Conservation (phyloP, 176 grass and related monocot genomes). For the Areca catechu region DNA sequence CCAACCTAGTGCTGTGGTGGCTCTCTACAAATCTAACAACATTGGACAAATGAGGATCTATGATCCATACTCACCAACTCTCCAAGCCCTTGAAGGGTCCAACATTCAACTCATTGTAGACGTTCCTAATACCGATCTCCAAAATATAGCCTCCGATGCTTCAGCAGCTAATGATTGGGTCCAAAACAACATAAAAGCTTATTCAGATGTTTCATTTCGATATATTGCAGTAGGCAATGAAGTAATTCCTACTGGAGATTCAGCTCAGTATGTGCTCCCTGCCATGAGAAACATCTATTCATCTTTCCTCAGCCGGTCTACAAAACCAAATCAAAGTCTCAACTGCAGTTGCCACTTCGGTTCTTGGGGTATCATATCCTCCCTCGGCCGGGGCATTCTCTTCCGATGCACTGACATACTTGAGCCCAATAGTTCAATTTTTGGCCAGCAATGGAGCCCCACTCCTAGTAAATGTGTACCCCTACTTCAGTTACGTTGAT, state of each 20-base stretch:
- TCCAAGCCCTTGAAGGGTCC: not conserved
- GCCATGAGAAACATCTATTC: not conserved
- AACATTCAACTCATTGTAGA: not conserved
- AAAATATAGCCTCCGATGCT: not conserved
- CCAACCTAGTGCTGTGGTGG: not conserved
- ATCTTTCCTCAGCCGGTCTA: not conserved
- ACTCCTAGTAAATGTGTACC: not conserved
- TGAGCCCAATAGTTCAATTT: not conserved
- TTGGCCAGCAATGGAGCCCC: not conserved
- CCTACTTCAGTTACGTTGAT: conserved; percentile 2
- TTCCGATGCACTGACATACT: not conserved
- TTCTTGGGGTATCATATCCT: not conserved
- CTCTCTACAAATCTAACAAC: not conserved
- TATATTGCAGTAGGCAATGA: conserved; percentile 11
- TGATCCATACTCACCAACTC: not conserved
- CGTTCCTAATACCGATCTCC: not conserved
- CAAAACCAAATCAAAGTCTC: not conserved
- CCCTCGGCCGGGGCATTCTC: too few relatives aligned
- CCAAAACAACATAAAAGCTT: not conserved
- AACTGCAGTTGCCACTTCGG: not conserved
- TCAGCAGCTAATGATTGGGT: not conserved
- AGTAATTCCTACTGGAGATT: not conserved
- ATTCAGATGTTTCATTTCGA: not conserved
- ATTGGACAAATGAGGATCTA: not conserved
- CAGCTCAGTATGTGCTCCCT: not conserved